Evolutionary conservation across 805 yeast genomes (phyloP).

Genomic region (Phaffomyces antillensis): DNA sequence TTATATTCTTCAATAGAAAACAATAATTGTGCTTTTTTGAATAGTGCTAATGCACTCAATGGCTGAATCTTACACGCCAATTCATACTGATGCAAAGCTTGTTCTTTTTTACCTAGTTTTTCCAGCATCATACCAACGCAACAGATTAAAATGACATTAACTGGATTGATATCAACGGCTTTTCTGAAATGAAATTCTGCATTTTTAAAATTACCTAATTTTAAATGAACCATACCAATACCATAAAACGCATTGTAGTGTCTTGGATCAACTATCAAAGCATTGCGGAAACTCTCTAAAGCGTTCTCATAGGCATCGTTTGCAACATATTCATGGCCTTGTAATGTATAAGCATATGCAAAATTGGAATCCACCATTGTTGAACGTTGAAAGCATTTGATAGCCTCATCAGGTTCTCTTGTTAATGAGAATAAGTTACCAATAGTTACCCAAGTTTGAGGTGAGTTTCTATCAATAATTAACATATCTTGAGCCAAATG

Average conservation of each 20-base stretch:
- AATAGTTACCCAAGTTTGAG: conserved; percentile 86
- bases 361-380: conserved; percentile 58
- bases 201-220: conserved; percentile 72
- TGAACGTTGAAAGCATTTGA: conserved; percentile 79
- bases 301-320: conserved; percentile 91
- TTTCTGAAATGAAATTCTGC: conserved; percentile 85
- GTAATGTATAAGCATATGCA: conserved; percentile 85
- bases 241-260: conserved; percentile 96
- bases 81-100: conserved; percentile 77
- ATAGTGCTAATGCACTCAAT: conserved; percentile 74
- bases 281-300: conserved; percentile 70
- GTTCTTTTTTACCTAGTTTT: conserved; percentile 55
- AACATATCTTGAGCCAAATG: conserved; percentile 74
- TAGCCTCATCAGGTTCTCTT: conserved; percentile 84
- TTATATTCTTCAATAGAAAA: conserved; percentile 64
- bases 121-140: conserved; percentile 93
- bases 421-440: conserved; percentile 84
- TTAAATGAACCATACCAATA: conserved; percentile 86
- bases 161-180: conserved; percentile 85
- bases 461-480: conserved; percentile 54
- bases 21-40: conserved; percentile 79
- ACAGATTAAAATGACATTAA: conserved; percentile 80
- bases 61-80: conserved; percentile 83
- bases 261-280: conserved; percentile 67
- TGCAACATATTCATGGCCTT: conserved; percentile 86